Conservation (phyloP, 345 rosid species). For the Anacardium occidentale region DNA sequence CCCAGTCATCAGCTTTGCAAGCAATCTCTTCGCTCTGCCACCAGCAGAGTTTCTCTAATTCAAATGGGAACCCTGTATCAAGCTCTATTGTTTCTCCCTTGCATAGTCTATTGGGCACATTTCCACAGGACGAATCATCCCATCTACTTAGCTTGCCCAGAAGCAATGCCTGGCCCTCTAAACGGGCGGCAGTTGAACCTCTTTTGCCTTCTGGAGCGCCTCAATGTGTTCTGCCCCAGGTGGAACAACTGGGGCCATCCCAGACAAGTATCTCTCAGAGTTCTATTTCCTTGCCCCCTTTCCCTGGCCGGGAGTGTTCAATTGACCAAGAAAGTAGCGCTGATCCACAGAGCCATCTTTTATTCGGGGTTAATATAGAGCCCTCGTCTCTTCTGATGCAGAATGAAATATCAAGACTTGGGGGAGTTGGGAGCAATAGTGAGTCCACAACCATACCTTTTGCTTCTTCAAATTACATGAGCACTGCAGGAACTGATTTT, state of each 20-base stretch:
- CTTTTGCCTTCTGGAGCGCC: slow-evolving; percentile 50
- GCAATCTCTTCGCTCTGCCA: slow-evolving; percentile 61
- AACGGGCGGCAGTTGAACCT: slow-evolving; percentile 81
- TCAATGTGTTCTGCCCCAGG: slow-evolving; percentile 50
- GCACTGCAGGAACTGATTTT: slow-evolving; percentile 57
- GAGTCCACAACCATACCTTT: slow-evolving; percentile 64
- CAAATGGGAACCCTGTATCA: slow-evolving; percentile 58
- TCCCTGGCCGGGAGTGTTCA: slow-evolving; percentile 89
- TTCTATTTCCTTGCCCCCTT: slow-evolving; percentile 82
- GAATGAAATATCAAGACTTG: slow-evolving; percentile 69
- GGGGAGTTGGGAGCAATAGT: slow-evolving; percentile 66
- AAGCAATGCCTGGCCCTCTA: slow-evolving; percentile 76
- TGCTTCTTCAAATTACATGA: slow-evolving; percentile 57
- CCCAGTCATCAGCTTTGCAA: slow-evolving; percentile 58
- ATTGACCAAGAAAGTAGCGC: slow-evolving; percentile 74
- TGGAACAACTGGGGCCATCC: slow-evolving; percentile 65
- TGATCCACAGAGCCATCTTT: slow-evolving; percentile 84
- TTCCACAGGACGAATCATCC: slow-evolving; percentile 67
- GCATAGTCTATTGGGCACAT: slow-evolving; percentile 73
- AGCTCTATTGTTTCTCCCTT: slow-evolving; percentile 60
- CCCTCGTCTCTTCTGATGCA: slow-evolving; percentile 81
- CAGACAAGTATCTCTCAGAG: slow-evolving; percentile 58
- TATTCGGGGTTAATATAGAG: slow-evolving; percentile 88
- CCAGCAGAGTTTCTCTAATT: slow-evolving; percentile 76
- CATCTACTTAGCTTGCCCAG: slow-evolving; percentile 61